Conservation (phyloP, 1,284 basidiomycete genomes). For the Ustilago crameri region DNA sequence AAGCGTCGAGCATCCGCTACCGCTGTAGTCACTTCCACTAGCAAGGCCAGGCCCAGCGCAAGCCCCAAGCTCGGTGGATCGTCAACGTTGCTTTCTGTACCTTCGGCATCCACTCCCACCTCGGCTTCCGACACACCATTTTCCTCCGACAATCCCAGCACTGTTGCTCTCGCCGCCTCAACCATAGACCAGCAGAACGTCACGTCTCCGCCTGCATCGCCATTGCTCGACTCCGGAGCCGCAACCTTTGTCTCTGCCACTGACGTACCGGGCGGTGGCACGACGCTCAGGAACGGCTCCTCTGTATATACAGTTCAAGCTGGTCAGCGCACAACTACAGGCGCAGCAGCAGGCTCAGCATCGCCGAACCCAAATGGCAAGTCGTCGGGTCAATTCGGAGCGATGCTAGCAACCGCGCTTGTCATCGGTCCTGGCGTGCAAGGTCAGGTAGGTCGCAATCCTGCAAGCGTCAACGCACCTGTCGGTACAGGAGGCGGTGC, state of each 20-base stretch:
- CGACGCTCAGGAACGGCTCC: slow-evolving; percentile 24
- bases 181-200: slow-evolving; percentile 32
- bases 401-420: slow-evolving; percentile 58
- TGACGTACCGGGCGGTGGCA: not conserved
- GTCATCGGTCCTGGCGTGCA: slow-evolving; percentile 64
- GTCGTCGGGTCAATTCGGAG: slow-evolving; percentile 21
- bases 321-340: slow-evolving; percentile 7
- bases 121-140: not conserved
- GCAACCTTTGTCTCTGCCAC: slow-evolving; percentile 16
- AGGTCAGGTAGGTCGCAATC: slow-evolving; percentile 52
- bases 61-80: slow-evolving; percentile 30
- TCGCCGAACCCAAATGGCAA: slow-evolving; percentile 33
- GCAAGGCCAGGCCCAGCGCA: slow-evolving; percentile 23
- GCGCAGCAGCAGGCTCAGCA: slow-evolving; percentile 12
- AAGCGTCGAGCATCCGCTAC: slow-evolving; percentile 26
- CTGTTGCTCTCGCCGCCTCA: slow-evolving; percentile 20
- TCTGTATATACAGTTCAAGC: slow-evolving; percentile 26
- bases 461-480: slow-evolving; percentile 30
- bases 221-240: slow-evolving; percentile 19
- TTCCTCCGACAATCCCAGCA: slow-evolving; percentile 21
- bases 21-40: not conserved
- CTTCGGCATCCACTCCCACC: slow-evolving; percentile 1
- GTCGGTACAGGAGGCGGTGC: slow-evolving; percentile 34
- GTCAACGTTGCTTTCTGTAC: not conserved
- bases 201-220: slow-evolving; percentile 26